Conservation (phyloP, 345 rosid genomes). For the Eucalyptus urophylla region DNA sequence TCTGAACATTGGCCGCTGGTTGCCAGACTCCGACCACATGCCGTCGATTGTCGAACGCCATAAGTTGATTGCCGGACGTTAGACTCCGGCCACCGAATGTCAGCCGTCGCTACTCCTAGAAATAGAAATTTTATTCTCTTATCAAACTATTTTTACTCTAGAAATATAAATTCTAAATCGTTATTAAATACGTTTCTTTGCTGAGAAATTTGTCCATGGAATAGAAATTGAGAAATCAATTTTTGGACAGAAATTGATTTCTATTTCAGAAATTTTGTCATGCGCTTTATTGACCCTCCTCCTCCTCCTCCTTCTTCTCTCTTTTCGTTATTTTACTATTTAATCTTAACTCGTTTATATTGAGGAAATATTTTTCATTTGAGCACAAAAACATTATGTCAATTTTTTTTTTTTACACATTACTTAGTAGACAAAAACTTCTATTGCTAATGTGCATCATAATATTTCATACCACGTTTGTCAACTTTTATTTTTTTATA, state of each 20-base stretch:
- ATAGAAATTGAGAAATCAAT: too few species aligned
- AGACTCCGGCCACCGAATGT: fast-evolving
- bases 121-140: too few species aligned
- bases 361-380: background rate
- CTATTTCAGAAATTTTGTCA: too few species aligned
- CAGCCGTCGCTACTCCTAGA: fast-evolving
- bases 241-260: fast-evolving
- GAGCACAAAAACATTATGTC: background rate
- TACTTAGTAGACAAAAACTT: background rate
- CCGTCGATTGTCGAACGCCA: fast-evolving
- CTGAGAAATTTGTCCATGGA: fast-evolving
- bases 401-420: background rate
- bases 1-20: fast-evolving
- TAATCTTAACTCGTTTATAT: background rate
- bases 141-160: too few species aligned
- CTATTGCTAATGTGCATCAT: background rate
- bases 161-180: fast-evolving
- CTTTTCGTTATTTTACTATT: background rate
- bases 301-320: background rate
- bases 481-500: background rate
- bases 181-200: fast-evolving
- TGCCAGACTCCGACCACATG: fast-evolving
- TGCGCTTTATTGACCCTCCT: fast-evolving
- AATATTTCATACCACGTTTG: background rate
- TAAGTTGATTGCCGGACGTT: fast-evolving